Base-by-base conservation (phyloP, 345 rosid genomes). In the Eucalyptus pauciflora region DNA sequence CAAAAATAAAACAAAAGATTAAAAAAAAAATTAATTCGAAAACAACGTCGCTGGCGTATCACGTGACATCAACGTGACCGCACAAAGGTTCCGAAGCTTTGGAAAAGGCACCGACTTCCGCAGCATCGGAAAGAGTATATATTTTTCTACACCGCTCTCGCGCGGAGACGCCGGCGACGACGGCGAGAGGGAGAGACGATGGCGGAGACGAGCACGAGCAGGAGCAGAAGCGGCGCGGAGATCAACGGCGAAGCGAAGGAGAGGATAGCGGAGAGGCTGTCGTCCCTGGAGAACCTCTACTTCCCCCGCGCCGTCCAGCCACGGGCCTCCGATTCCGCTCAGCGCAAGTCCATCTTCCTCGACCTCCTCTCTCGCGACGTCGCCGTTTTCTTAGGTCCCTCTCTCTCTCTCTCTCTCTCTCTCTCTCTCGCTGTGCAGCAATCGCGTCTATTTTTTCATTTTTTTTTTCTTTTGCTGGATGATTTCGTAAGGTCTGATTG, bases 361-460 rank as follows among this genome's bases (percentile, higher is more conserved):
- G 96, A 97, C 93, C 99, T 97, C 89, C 98, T 97, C 90, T 92
- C 94, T 67, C 95, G 99, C 31, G 98, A 96, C 90, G 95, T 91
- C 91, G 95, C 98, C 93, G 96, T 97, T 56, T 97, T 96, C 92
- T 92, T 96, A 7, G 99, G 99, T 96, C 91, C 18, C 37, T 43
- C 54, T 10, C 33, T 31, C 60, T 56, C 31, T 29, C 41, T 50
- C 56, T 9, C 14, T 17, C 13, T 16, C 51, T 56, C 31, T 29
- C 41, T 50, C 56, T 9, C 27, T 17, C 13, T 16, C 51, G 27
- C 52, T 17, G 62, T 17, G 64, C 60, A 24, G 56, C 51, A 27
- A 46, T 85, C 56, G 56, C 14, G 33, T 49, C 27, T 7, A 10
- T 85, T 49, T 85, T 4, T 46, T 85, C 37, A 3, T 50, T 27